These are phyloP conservation scores for Cladobotryum mycophilum DNA, from an alignment of 2,329 filamentous ascomycete species.

Conservation along the genomic window DNA sequence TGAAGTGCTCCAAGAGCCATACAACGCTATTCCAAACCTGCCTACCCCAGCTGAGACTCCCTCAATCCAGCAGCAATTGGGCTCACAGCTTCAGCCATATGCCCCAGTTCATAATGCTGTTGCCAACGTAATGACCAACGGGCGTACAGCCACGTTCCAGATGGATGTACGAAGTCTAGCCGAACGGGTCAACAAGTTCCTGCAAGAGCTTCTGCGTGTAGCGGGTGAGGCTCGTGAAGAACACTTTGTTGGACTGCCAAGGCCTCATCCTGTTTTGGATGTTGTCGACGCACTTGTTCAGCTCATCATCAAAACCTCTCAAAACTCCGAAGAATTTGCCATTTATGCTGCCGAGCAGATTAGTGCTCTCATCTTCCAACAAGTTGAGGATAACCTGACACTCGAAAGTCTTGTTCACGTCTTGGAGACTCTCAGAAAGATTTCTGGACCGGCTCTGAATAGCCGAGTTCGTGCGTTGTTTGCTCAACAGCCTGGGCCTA, in stretches of 20 bases:
- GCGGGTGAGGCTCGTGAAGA: constrained; percentile 50
- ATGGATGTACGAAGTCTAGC: constrained; percentile 47
- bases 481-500: constrained; percentile 48
- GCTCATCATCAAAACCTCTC: constrained; percentile 56
- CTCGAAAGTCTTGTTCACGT: constrained; percentile 58
- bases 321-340: constrained; percentile 54
- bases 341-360: constrained; percentile 56
- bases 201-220: constrained; percentile 50
- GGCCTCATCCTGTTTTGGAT: constrained; percentile 55
- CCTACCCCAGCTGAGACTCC: constrained; percentile 56
- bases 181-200: constrained; percentile 52
- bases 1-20: constrained; percentile 58
- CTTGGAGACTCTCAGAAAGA: constrained; percentile 54
- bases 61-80: constrained; percentile 47
- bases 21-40: constrained; percentile 48
- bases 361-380: constrained; percentile 49
- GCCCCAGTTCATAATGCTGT: constrained; percentile 42
- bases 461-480: constrained; percentile 51
- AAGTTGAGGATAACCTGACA: constrained; percentile 48
- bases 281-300: constrained; percentile 56
- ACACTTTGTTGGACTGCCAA: constrained; percentile 53
- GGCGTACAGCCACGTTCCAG: constrained; percentile 41
- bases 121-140: constrained; percentile 37
- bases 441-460: constrained; percentile 48
- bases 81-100: constrained; percentile 50